phyloP scores from a whole-genome alignment of 345 rosid species.

The Sonneratia alba region DNA sequence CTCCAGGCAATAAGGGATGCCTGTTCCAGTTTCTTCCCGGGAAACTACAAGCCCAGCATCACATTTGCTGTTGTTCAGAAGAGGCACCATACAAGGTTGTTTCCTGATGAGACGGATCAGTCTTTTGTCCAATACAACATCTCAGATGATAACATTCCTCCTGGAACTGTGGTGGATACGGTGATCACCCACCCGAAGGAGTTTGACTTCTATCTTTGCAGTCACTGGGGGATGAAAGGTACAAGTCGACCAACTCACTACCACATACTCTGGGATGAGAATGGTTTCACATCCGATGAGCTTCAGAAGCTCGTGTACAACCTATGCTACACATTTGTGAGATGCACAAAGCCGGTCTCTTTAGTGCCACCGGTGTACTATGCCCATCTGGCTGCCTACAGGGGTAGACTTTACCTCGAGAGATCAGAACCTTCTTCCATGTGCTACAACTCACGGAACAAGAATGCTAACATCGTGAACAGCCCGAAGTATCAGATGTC shows the following conservation, averaged over 20 bases:
- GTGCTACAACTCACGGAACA: background rate
- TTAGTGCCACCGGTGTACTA: conserved; percentile 91
- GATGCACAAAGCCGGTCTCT: conserved; percentile 93
- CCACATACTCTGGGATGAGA: conserved; percentile 80
- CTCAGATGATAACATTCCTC: conserved; percentile 61
- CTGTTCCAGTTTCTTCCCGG: conserved; percentile 47
- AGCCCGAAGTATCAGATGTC: conserved; percentile 34
- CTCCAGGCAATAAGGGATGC: conserved; percentile 57
- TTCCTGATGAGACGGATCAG: conserved; percentile 41
- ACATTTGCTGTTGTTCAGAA: conserved; percentile 88
- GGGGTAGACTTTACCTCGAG: conserved; percentile 88
- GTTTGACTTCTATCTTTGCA: conserved; percentile 88
- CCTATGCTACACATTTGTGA: conserved; percentile 78
- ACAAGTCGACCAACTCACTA: conserved; percentile 94
- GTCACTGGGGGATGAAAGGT: conserved; percentile 91
- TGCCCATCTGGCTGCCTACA: conserved; percentile 90
- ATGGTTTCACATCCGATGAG: conserved; percentile 82
- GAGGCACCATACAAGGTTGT: conserved; percentile 85
- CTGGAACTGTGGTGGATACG: conserved; percentile 87
- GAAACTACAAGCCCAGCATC: conserved; percentile 50
- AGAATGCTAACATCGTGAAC: conserved; percentile 10
- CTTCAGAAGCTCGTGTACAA: conserved; percentile 77
- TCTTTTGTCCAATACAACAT: conserved; percentile 20
- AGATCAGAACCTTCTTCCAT: conserved; percentile 34
- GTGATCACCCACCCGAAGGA: conserved; percentile 84